Base-by-base conservation (phyloP, 768 basidiomycete species). In the Boletellus ananas region DNA sequence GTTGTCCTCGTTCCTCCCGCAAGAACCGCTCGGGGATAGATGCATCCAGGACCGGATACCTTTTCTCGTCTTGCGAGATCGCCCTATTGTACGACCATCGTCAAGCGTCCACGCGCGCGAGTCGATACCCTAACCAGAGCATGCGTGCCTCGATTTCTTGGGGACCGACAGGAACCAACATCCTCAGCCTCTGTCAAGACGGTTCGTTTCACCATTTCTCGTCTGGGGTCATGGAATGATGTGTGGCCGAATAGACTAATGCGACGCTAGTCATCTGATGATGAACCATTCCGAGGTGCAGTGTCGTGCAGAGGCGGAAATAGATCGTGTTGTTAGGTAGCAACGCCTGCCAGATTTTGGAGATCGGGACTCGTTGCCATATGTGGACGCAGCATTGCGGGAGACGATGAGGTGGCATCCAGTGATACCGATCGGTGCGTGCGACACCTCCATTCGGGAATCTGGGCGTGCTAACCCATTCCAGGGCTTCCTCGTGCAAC, bases 21-120 rank as follows among this genome's bases (percentile, higher is more conserved):
- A 71, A 64, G 51, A 70, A 76, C 6, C 74, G 58, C 11, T 71
- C 74, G 2, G 74, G 74, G 16, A 61, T 57, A 58, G 73, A 75
- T 8, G 20, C 31, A 0, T 58, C 43, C 4, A 71, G 67, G 4
- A 70, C 55, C 4, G 67, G 63, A 48, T 72, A 74, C 27, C 58
- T 60, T 8, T 55, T 45, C 42, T 71, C 68, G 33, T 79, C 64
- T 42, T 70, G 72, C 2, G 71, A 65, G 45, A 78, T 69, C 1
- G 70, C 69, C 76, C 76, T 72, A 35, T 6, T 3, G 38, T 8
- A 20, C 6, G 2, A n/a, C 20, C 34, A 4, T 48, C 27, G 41
- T 13, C 29, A 10, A 14, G 6, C 11, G 2, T 14, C 1, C 20
- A 27, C 4, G 11, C 25, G 12, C 1, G 6, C 23, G 4, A n/a